phyloP scores from a whole-genome alignment of 2,329 filamentous ascomycete genomes.

The Colletotrichum chrysophilum region DNA sequence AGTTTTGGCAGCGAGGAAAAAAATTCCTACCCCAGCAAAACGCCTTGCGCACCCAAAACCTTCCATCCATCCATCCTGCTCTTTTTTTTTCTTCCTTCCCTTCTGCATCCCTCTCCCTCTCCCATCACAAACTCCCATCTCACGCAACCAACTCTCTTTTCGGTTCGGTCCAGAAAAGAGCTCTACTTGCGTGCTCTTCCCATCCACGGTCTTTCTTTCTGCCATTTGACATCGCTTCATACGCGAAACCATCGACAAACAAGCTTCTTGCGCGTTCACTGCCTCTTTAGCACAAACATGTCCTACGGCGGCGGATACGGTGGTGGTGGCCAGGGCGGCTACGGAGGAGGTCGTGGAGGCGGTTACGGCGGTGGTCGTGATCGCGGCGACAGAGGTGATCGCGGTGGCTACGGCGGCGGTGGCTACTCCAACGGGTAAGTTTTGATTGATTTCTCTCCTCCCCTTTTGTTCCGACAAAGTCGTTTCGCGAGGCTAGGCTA shows the following conservation, averaged over 20 bases:
- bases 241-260: background rate
- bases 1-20: constrained; percentile 17
- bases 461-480: constrained; percentile 29
- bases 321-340: constrained; percentile 30
- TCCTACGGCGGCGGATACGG: constrained; percentile 49
- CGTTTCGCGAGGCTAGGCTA: constrained; percentile 23
- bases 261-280: background rate
- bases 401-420: constrained; percentile 32
- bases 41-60: constrained; percentile 14
- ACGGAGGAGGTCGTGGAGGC: constrained; percentile 29
- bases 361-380: constrained; percentile 33
- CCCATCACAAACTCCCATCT: constrained; percentile 15
- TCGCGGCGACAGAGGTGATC: constrained; percentile 31
- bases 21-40: constrained; percentile 17
- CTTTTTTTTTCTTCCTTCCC: background rate
- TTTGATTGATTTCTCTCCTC: constrained; percentile 32
- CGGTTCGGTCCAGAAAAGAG: constrained; percentile 14
- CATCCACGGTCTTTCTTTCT: constrained; percentile 7
- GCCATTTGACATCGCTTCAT: constrained; percentile 8
- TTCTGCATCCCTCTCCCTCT: constrained; percentile 18
- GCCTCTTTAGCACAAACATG: constrained; percentile 37
- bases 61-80: constrained; percentile 10
- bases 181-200: background rate
- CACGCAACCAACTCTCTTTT: constrained; percentile 14
- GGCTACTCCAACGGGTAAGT: constrained; percentile 49